phyloP scores from a whole-genome alignment of 441 rosid genomes.

The Adansonia gregorii region DNA sequence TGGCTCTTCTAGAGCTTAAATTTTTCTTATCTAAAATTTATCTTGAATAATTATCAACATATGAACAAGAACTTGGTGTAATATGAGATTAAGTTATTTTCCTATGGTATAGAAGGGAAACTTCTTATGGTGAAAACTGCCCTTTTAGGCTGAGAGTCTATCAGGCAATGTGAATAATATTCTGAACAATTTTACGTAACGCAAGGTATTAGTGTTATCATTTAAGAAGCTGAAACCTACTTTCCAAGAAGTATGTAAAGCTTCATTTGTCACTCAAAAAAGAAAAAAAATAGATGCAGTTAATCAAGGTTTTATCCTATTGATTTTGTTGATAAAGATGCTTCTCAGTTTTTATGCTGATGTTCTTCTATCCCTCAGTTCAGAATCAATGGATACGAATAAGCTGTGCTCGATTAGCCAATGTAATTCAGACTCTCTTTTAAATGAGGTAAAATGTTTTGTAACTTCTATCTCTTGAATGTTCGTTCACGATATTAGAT shows the following conservation, averaged over 20 bases:
- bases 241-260: constrained; percentile 20
- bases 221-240: constrained; percentile 17
- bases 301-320: constrained; percentile 15
- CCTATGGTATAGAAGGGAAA: constrained; percentile 1
- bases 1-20: constrained; percentile 4
- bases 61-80: neutral
- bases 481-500: neutral
- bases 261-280: constrained; percentile 1
- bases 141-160: neutral
- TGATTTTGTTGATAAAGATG: constrained; percentile 25
- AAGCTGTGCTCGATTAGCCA: constrained; percentile 93
- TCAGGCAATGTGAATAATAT: constrained; percentile 5
- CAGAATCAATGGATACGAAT: constrained; percentile 84
- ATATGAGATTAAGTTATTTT: neutral
- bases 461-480: neutral
- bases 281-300: neutral
- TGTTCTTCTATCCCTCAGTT: constrained; percentile 62
- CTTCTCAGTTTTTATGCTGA: constrained; percentile 32
- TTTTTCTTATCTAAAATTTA: neutral
- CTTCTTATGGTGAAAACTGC: neutral
- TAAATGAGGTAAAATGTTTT: constrained; percentile 73
- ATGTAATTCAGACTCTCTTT: constrained; percentile 81
- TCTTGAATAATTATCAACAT: constrained; percentile 18
- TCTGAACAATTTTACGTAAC: neutral
- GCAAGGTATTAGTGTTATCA: neutral